Evolutionary conservation across 768 basidiomycete species (phyloP).

Genomic region (Glaciozyma antarctica): DNA sequence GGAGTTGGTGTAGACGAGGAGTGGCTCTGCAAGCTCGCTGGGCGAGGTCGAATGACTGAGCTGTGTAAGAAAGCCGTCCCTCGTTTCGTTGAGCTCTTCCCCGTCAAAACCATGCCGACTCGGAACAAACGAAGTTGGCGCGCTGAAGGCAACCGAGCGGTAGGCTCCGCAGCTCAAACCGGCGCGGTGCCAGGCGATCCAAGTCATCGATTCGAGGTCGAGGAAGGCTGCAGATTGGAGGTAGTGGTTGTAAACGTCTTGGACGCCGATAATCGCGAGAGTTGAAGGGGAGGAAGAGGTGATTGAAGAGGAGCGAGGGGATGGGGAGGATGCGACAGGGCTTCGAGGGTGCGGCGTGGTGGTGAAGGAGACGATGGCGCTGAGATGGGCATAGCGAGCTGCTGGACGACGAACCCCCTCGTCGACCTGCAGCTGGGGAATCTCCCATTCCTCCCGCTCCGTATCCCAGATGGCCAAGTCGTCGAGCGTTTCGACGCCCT

Average conservation of each 20-base stretch:
- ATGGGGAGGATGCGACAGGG: background rate
- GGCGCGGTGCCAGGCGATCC: slow-evolving; percentile 70
- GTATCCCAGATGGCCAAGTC: slow-evolving; percentile 73
- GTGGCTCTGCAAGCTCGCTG: background rate
- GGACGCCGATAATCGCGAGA: slow-evolving; percentile 69
- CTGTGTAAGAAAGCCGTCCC: background rate
- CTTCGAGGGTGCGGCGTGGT: background rate
- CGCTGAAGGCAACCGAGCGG: slow-evolving; percentile 68
- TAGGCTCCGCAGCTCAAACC: slow-evolving; percentile 90
- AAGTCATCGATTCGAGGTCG: slow-evolving; percentile 60
- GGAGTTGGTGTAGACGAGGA: background rate
- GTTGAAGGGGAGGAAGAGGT: slow-evolving; percentile 36
- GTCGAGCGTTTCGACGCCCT: slow-evolving; percentile 20
- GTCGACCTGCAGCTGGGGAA: slow-evolving; percentile 5
- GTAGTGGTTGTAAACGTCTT: slow-evolving; percentile 76
- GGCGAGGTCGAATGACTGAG: background rate
- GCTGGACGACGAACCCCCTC: slow-evolving; percentile 49
- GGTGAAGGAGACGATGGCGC: slow-evolving; percentile 58
- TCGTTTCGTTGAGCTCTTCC: background rate
- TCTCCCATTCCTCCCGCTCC: background rate
- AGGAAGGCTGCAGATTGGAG: slow-evolving; percentile 52
- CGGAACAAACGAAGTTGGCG: background rate
- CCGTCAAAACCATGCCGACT: background rate
- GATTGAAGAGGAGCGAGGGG: background rate
- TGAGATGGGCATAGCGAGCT: slow-evolving; percentile 87